Evolutionary conservation across 495 filamentous ascomycete genomes (phyloP), one percentile per base, ranked within the genome.

Genomic region (Sabuloglossum arenarium): DNA sequence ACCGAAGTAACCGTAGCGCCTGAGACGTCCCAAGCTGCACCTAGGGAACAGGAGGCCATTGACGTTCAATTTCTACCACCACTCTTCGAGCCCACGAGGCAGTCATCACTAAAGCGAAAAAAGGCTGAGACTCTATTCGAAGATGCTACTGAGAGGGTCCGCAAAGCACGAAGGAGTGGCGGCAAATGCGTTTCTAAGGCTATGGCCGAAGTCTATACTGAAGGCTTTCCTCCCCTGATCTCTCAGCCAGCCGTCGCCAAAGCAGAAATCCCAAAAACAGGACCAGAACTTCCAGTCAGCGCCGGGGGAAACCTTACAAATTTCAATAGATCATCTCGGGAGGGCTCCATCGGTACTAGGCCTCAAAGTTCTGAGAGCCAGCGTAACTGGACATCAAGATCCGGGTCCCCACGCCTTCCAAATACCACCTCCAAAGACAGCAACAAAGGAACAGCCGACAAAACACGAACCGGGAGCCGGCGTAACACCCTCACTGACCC

Each of bases 91-190:
- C 21, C 31, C 39, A 34, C 1, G 19, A n/a, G 14, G 19, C 47
- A 54, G 3, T 27, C 55, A 49, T 42, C 46, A n/a, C 68, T 70
- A 3, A 83, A 80, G 61, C 71, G 77, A 30, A 79, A 75, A 62
- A 72, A 71, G 39, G 70, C 77, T 23, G 71, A 69, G 21, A 69
- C 72, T 0, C 65, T 80, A 1, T 82, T 83, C 59, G 76, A 83
- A 47, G 70, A 75, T 51, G 79, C 78, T n/a, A 70, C 72, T 6
- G 72, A 79, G 46, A 73, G 75, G 56, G 73, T 75, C 37, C 72
- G 68, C 45, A 73, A 73, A 50, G 71, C 77, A 14, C 73, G 72
- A 51, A 69, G 75, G 53, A 69, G 70, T 47, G 78, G 77, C 27
- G 79, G 77, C 3, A 72, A 77, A 59, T 71, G 69, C 29, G 72